Base-by-base conservation (phyloP, 495 filamentous ascomycete genomes). In the Ramalina peruviana region DNA sequence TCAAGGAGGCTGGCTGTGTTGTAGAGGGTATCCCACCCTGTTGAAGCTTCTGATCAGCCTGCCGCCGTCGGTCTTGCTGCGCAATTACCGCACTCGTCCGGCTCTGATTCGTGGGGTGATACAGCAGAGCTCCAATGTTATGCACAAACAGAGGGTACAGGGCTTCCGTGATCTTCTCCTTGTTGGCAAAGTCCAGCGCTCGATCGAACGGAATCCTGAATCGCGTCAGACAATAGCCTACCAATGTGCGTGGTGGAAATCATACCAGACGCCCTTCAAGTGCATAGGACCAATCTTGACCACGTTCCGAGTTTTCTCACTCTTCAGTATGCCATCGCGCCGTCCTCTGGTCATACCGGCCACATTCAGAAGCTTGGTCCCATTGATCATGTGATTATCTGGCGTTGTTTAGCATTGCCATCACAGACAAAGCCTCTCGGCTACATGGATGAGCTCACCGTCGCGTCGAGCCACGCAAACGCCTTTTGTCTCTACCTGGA, bases 371-470 rank as follows among this genome's bases (percentile, higher is more conserved):
- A 98, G 69, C 64, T 98, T 98, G 4, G 92, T 98, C 9, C 92
- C 92, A 58, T 98, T 98, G 66, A 98, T 95, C 89, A 98, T 95
- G 59, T 93, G 85, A 63, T 98, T 98, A 58, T 98, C 92, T 94
- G 60, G n/a, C 41, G 37, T 51, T 40, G 30, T 33, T 33, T 1
- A 33, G 30, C 30, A 33, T 7, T 7, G 39, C 40, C 26, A 21
- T 53, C 30, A 16, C 50, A 52, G 30, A 33, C 30, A 43, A 23
- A 26, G 25, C 39, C 42, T 13, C 19, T 13, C n/a, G 21, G 12
- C 15, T n/a, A 6, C 2, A 10, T 12, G 21, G 21, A 13, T 6
- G 5, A 15, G 5, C 75, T 64, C 66, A 96, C 89, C 89, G 76
- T 98, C 92, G 60, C 92, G 72, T 44, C 92, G 76, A 45, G 92